Conservation (phyloP, 176 grass and related monocot species). For the barley (Hordeum vulgare) region MorexV3_pseudomolecules_assembly NC_058519.1:601827417-601827916, state of each 20-base stretch:
- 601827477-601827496: background rate
- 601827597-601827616: background rate
- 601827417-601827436: background rate
- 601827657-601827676: too few species aligned
- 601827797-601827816: background rate
- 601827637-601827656: background rate
- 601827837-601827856: background rate
- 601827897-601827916: slow-evolving; percentile 63
- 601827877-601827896: slow-evolving; percentile 49
- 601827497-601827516: background rate
- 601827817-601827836: background rate
- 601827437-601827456: background rate
- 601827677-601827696: background rate
- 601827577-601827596: background rate
- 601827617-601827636: background rate
- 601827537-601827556: background rate
- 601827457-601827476: background rate
- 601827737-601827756: background rate
- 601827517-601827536: background rate
- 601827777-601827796: background rate
- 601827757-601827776: background rate
- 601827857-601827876: slow-evolving; percentile 9
- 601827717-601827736: too few species aligned
- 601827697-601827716: background rate
- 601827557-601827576: background rate